phyloP scores from a whole-genome alignment of 2,329 filamentous ascomycete genomes.

The Colletotrichum theobromicola region DNA sequence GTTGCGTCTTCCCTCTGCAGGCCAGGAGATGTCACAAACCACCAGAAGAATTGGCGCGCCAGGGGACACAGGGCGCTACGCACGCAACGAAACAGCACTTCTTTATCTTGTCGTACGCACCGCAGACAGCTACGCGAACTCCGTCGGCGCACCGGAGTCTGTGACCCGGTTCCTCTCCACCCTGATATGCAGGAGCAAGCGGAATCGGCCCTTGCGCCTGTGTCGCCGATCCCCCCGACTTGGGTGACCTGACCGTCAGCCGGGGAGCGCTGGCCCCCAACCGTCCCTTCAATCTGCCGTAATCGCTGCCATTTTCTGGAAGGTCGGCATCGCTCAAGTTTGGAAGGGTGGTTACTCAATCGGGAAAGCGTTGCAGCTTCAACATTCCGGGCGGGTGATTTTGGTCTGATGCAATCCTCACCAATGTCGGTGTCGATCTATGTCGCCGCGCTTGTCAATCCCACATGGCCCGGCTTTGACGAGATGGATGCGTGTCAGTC shows the following conservation, averaged over 20 bases:
- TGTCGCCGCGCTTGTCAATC: background rate
- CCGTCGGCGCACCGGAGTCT: background rate
- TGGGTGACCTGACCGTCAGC: background rate
- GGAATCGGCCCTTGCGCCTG: background rate
- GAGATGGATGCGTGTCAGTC: background rate
- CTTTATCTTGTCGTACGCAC: background rate
- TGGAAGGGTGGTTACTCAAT: background rate
- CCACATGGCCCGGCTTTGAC: background rate
- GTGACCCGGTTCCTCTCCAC: background rate
- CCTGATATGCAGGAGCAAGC: background rate
- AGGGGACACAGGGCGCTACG: background rate
- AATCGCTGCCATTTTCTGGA: background rate
- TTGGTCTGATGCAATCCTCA: background rate
- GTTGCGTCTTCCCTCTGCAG: background rate
- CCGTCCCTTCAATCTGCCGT: background rate
- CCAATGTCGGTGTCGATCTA: background rate
- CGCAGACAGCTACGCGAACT: background rate
- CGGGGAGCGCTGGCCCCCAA: background rate
- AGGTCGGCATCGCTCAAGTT: background rate
- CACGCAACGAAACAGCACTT: background rate
- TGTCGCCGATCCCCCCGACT: background rate
- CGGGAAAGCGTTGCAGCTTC: background rate
- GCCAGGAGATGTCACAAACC: background rate
- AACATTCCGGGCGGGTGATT: background rate
- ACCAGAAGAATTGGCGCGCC: background rate